Conservation (phyloP, 2,329 filamentous ascomycete genomes). For the Claviceps sp. region DNA sequence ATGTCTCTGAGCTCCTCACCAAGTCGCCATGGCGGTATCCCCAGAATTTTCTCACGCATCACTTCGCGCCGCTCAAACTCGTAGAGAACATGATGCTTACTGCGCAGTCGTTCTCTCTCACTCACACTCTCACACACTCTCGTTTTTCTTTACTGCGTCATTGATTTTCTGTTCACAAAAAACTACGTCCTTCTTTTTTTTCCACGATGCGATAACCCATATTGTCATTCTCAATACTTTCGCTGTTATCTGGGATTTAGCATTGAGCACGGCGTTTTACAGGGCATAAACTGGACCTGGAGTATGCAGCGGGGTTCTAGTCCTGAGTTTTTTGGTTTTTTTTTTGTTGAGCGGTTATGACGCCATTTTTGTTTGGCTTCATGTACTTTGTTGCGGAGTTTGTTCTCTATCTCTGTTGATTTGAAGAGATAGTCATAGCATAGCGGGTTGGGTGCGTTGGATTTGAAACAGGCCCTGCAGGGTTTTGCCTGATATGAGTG, state of each 20-base stretch:
- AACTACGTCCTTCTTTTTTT: background rate
- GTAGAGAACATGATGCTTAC: background rate
- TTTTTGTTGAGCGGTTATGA: background rate
- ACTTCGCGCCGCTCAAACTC: conserved; percentile 4
- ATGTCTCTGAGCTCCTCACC: conserved; percentile 7
- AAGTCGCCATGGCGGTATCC: conserved; percentile 5
- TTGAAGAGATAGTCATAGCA: background rate
- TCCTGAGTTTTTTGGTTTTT: too few relatives aligned
- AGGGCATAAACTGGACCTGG: background rate
- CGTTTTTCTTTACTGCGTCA: too few relatives aligned
- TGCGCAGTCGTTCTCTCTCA: background rate
- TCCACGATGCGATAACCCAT: background rate
- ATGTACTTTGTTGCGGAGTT: background rate
- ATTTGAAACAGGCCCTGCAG: background rate
- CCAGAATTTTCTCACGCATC: conserved; percentile 6
- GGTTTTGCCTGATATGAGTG: background rate
- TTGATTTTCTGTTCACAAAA: background rate
- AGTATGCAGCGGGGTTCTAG: background rate
- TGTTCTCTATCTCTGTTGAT: background rate
- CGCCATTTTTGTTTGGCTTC: background rate
- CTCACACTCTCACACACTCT: background rate
- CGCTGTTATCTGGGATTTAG: background rate
- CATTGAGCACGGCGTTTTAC: background rate
- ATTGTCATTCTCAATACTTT: background rate
- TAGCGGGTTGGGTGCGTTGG: background rate